These are phyloP conservation scores for Colletotrichum sp. DNA, from an alignment of 2,329 filamentous ascomycete species.

Conservation along the genomic window DNA sequence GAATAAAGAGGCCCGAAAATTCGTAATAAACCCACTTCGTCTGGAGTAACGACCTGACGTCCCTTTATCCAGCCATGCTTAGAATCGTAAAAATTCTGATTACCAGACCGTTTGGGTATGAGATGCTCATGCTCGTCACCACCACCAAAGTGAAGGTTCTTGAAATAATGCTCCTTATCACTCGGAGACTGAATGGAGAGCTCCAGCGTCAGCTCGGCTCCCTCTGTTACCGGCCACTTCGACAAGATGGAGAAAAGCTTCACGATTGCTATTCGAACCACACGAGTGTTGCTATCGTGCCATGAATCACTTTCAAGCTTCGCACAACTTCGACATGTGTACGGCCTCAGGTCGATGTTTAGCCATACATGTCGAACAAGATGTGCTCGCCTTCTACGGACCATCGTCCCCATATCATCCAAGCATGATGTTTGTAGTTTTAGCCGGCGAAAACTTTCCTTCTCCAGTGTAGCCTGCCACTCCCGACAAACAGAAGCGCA, in stretches of 20 bases:
- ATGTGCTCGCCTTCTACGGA: constrained; percentile 16
- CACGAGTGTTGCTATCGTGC: neutral
- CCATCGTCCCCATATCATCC: constrained; percentile 25
- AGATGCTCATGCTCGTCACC: constrained; percentile 19
- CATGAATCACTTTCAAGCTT: neutral
- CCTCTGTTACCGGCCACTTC: constrained; percentile 25
- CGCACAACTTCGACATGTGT: constrained; percentile 26
- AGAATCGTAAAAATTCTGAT: constrained; percentile 26
- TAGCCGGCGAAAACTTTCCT: constrained; percentile 30
- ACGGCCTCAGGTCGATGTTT: constrained; percentile 32
- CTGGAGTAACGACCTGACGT: constrained; percentile 26
- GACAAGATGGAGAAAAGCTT: constrained; percentile 35
- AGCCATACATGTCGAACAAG: constrained; percentile 35
- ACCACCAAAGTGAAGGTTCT: constrained; percentile 28
- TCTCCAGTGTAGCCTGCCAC: constrained; percentile 37
- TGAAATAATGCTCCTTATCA: constrained; percentile 39
- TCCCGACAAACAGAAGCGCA: constrained; percentile 38
- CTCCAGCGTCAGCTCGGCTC: constrained; percentile 33
- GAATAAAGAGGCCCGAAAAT: constrained; percentile 24
- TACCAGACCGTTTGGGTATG: neutral
- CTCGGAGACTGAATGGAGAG: constrained; percentile 37
- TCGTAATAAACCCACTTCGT: constrained; percentile 24
- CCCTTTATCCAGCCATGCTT: constrained; percentile 36
- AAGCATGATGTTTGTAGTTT: constrained; percentile 29
- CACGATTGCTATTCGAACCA: constrained; percentile 26